Evolutionary conservation across 2,329 filamentous ascomycete species (phyloP).

Genomic region (Penicillium concentricum): DNA sequence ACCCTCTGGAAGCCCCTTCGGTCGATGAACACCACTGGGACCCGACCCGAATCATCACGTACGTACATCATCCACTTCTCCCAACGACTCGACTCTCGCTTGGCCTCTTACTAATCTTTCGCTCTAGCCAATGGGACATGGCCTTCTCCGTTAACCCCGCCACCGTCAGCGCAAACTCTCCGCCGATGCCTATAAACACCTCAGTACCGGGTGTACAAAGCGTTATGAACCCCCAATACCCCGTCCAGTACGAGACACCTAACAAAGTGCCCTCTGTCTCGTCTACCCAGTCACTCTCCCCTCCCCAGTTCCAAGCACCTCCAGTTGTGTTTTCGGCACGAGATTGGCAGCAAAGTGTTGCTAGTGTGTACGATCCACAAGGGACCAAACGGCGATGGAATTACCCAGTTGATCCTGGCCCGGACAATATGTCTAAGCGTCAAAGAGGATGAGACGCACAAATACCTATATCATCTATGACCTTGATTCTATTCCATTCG

Average conservation of each 20-base stretch:
- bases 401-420: slow-evolving; percentile 34
- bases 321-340: slow-evolving; percentile 45
- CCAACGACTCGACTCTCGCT: background rate
- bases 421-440: slow-evolving; percentile 33
- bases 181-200: slow-evolving; percentile 40
- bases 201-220: slow-evolving; percentile 28
- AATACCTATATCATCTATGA: background rate
- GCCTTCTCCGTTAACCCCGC: slow-evolving; percentile 75
- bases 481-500: background rate
- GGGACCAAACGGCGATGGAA: slow-evolving; percentile 48
- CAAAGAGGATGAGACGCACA: slow-evolving; percentile 28
- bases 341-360: slow-evolving; percentile 51
- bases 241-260: slow-evolving; percentile 34
- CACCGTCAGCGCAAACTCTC: slow-evolving; percentile 40
- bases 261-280: slow-evolving; percentile 31
- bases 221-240: slow-evolving; percentile 32
- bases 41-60: slow-evolving; percentile 86
- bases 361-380: slow-evolving; percentile 48
- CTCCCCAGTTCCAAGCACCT: slow-evolving; percentile 33
- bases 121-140: slow-evolving; percentile 82
- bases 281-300: slow-evolving; percentile 33
- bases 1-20: slow-evolving; percentile 56
- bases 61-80: slow-evolving; percentile 45
- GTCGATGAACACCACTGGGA: slow-evolving; percentile 76
- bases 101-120: slow-evolving; percentile 28